Percentiles rank a stretch among this genome's conserved stretches.
Evolutionary conservation across 148 eudicot genomes (phyloP).

Genomic region (Cornus controversa): DNA sequence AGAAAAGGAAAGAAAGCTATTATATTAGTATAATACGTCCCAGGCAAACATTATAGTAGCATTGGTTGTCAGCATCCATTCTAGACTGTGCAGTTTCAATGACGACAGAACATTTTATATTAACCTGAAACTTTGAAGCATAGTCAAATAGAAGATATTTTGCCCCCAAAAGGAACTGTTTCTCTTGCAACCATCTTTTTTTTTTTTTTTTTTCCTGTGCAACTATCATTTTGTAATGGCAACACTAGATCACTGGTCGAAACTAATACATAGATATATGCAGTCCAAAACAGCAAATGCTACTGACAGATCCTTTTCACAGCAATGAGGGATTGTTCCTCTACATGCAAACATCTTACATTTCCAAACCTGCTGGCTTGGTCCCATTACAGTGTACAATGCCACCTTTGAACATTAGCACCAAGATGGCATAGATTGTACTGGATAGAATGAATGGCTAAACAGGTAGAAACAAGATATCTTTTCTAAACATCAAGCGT

Average conservation of each 20-base stretch:
- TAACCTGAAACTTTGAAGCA: slow-evolving; percentile 1
- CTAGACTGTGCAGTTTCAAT: background rate
- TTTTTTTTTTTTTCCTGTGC: no score
- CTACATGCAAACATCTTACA: background rate
- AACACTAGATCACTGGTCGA: background rate
- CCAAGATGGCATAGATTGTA: background rate
- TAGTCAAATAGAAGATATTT: background rate
- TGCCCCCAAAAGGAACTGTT: background rate
- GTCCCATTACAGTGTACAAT: background rate
- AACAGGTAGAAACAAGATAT: no score
- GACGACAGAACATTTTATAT: no score
- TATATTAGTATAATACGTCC: background rate
- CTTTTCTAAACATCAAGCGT: background rate
- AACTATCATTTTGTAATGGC: background rate
- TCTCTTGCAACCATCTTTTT: background rate
- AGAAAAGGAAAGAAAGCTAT: background rate
- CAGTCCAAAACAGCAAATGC: background rate
- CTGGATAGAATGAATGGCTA: background rate
- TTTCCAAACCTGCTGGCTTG: background rate
- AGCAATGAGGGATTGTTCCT: background rate
- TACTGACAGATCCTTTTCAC: background rate
- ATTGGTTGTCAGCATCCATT: no score
- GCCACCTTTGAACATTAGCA: background rate
- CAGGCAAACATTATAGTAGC: no score
- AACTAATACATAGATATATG: background rate